Base-by-base conservation (phyloP, 2,329 filamentous ascomycete species). In the Zarea fungicola region DNA sequence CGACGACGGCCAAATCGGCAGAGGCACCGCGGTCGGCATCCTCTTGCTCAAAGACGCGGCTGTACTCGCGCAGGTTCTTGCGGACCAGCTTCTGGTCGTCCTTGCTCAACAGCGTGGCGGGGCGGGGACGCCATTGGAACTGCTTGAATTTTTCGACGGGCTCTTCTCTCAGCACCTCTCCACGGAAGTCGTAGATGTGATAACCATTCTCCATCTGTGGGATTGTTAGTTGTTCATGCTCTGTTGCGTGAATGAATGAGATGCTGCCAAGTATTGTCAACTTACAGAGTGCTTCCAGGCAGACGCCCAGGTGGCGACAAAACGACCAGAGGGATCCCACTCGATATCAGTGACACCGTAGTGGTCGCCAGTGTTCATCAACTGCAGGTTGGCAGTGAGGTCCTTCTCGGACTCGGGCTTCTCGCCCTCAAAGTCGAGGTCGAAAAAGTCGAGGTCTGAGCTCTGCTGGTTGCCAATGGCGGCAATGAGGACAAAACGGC, bases 191-290 rank as follows among this genome's bases (percentile, higher is more conserved):
- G 79, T 96, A 97, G 54, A 99, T 75, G 69, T 97, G 92, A 77
- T 96, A 99, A 55, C 93, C 93, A 67, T 97, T 99, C 77, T 99
- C 93, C 89, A 97, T 96, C 89, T 96, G 63, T 42, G 28, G n/a
- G 21, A 11, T 16, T 49, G 35, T 58, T 51, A 55, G 54, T 25
- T 11, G n/a, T n/a, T n/a, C n/a, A n/a, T n/a, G n/a, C n/a, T n/a
- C n/a, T n/a, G n/a, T n/a, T n/a, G n/a, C n/a, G n/a, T n/a, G n/a
- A n/a, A n/a, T n/a, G n/a, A n/a, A n/a, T n/a, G n/a, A n/a, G n/a
- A n/a, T n/a, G n/a, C n/a, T n/a, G n/a, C n/a, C n/a, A n/a, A 19
- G 4, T 14, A n/a, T 32, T 16, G 10, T 11, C 34, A 34, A 73
- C 88, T 76, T 85, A 96, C 91, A 59, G 85, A 79, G 69, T 97